Base-by-base conservation (phyloP, 2,329 filamentous ascomycete species). In the Sphaerulina populicola region DNA sequence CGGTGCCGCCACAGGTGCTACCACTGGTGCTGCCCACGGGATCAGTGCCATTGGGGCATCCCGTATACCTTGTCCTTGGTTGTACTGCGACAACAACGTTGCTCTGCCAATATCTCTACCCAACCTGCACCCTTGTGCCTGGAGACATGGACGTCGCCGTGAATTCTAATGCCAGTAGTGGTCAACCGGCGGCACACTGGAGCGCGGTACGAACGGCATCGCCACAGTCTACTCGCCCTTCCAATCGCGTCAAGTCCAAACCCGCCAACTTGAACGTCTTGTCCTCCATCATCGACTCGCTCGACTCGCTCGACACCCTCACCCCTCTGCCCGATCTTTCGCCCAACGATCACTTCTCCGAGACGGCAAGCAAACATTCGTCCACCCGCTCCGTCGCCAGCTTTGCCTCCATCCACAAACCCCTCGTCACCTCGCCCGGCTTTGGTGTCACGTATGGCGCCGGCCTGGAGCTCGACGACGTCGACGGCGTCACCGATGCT, bases 361-460 rank as follows among this genome's bases (percentile, higher is more conserved):
- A 59, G 33, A 54, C 46, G 29, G 50, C 56, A 33, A 60, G 57
- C 44, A 52, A 51, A 31, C 49, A 51, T 33, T 60, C 57, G 27
- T 55, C 31, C 36, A 60, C 53, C 33, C 53, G 51, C 43, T 57
- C 59, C 15, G 49, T 60, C 39, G 53, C 60, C 37, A 60, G 58
- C 47, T 49, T 57, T 29, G 55, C 61, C 36, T 59, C 55, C 31
- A 52, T 58, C 37, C 50, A 58, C 38, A 51, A 53, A 37, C 44
- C 45, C 23, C 45, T 44, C 23, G 37, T 47, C 31, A 35, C 31
- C 29, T 57, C 59, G 29, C 49, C 60, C 10, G 62, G 73, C 54
- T 86, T 86, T 65, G 83, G 85, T 42, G 79, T 87, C 69, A 85
- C 87, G 64, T 88, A 88, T 75, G 80, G 83, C 53, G 77, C 75